These are phyloP conservation scores for Clitopilus passeckerianus DNA, from an alignment of 768 basidiomycete species.

Conservation along the genomic window DNA sequence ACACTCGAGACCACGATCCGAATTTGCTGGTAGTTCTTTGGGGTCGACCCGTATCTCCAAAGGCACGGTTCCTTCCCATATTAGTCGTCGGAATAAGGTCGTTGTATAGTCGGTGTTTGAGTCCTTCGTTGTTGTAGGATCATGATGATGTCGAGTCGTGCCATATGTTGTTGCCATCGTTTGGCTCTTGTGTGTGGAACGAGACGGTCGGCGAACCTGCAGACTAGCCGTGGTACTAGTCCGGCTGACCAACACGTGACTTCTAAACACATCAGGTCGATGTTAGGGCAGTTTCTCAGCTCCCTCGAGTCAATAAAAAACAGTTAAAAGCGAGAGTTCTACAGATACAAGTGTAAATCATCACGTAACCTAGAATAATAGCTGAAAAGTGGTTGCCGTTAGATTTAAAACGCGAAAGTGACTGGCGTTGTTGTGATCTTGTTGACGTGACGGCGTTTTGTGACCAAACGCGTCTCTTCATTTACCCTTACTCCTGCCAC, in stretches of 20 bases:
- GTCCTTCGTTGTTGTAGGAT: constrained; percentile 28
- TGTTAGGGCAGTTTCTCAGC: no score
- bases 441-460: neutral
- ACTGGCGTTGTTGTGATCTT: neutral
- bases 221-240: no score
- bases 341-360: no score
- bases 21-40: constrained; percentile 86
- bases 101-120: constrained; percentile 50
- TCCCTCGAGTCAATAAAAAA: no score
- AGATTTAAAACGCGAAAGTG: neutral
- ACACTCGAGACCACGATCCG: constrained; percentile 83
- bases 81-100: constrained; percentile 80
- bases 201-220: no score
- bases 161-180: constrained; percentile 33
- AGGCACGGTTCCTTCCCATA: constrained; percentile 90
- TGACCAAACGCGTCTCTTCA: neutral
- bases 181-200: neutral
- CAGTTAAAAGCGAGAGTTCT: no score
- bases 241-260: no score
- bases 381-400: no score
- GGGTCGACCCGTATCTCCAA: constrained; percentile 86
- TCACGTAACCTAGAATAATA: no score
- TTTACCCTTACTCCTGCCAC: constrained; percentile 3
- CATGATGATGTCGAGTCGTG: constrained; percentile 42
- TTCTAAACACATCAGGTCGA: no score